Conservation (phyloP, 2,329 filamentous ascomycete species). For the Pseudogymnoascus sp. region DNA sequence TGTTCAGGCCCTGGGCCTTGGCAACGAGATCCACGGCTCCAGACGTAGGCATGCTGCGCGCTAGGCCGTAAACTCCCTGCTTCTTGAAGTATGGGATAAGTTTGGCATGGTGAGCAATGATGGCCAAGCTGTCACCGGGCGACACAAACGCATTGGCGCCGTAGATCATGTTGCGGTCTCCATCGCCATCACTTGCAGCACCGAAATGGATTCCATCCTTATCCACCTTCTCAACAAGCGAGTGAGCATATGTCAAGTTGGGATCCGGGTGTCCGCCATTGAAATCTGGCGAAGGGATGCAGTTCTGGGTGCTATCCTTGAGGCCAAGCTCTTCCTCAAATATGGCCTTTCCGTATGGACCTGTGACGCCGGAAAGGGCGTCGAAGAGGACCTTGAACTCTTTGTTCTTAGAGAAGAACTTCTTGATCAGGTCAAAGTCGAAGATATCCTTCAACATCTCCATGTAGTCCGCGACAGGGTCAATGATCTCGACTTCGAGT, state of each 20-base stretch:
- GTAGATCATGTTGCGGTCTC: conserved; percentile 99
- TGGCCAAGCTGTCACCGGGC: conserved; percentile 92
- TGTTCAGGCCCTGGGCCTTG: conserved; percentile 82
- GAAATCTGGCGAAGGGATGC: conserved; percentile 86
- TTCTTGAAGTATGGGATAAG: conserved; percentile 98
- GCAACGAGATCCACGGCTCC: conserved; percentile 93
- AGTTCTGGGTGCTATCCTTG: conserved; percentile 76
- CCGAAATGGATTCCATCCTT: conserved; percentile 89
- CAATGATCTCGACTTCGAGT: conserved; percentile 90
- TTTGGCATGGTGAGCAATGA: conserved; percentile 94
- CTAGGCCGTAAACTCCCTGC: conserved; percentile 90
- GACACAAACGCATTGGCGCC: conserved; percentile 94
- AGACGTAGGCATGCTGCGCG: conserved; percentile 95
- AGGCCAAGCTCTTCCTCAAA: conserved; percentile 91
- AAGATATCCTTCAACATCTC: conserved; percentile 98
- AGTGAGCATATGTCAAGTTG: conserved; percentile 94
- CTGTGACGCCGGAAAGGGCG: conserved; percentile 87
- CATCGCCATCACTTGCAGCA: conserved; percentile 91
- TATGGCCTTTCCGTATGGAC: conserved; percentile 88
- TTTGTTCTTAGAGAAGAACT: conserved; percentile 76
- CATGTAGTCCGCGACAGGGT: conserved; percentile 87
- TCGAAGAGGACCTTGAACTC: conserved; percentile 98
- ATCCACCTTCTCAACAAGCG: conserved; percentile 87
- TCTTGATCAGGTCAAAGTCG: conserved; percentile 92
- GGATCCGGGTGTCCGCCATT: conserved; percentile 95